phyloP scores from a whole-genome alignment of 1,139 yeast species.

The Sugiyamaella novakii region DNA sequence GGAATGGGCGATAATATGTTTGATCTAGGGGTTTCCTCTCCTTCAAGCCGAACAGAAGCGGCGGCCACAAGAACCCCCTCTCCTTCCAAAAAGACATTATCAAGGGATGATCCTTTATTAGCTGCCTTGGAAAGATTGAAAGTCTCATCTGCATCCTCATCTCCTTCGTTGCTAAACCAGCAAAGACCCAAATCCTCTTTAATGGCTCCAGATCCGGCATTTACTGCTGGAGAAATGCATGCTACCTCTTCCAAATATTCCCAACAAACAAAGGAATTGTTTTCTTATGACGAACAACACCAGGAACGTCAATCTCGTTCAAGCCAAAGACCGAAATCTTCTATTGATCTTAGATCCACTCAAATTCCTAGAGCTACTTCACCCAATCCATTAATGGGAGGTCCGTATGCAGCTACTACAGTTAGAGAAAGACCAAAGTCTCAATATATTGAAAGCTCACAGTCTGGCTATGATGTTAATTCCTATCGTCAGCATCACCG shows the following conservation, averaged over 20 bases:
- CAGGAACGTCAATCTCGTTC: slow-evolving; percentile 12
- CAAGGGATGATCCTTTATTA: slow-evolving; percentile 51
- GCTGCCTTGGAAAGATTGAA: slow-evolving; percentile 68
- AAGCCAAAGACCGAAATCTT: slow-evolving; percentile 19
- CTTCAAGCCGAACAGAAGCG: slow-evolving; percentile 15
- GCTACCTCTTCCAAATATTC: slow-evolving; percentile 36
- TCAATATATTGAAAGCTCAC: slow-evolving; percentile 20
- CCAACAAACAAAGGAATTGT: slow-evolving; percentile 38
- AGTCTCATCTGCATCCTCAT: slow-evolving; percentile 35
- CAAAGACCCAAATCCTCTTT: slow-evolving; percentile 26
- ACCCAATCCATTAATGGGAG: slow-evolving; percentile 13
- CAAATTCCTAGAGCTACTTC: slow-evolving; percentile 18
- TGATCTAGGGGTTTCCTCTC: slow-evolving; percentile 37
- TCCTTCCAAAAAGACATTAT: slow-evolving; percentile 33
- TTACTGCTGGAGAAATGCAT: slow-evolving; percentile 41
- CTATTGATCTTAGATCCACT: slow-evolving; percentile 20
- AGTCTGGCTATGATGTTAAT: slow-evolving; percentile 13
- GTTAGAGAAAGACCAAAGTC: slow-evolving; percentile 23
- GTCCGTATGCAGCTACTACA: slow-evolving; percentile 11
- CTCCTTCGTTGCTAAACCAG: slow-evolving; percentile 10
- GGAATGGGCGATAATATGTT: slow-evolving; percentile 41
- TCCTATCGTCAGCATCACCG: slow-evolving; percentile 28
- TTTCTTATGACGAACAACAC: slow-evolving; percentile 17
- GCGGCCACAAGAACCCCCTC: slow-evolving; percentile 23
- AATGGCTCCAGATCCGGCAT: slow-evolving; percentile 40